These are phyloP conservation scores for Trichoderma aggressivum DNA, from an alignment of 2,329 filamentous ascomycete genomes.

Conservation along the genomic window DNA sequence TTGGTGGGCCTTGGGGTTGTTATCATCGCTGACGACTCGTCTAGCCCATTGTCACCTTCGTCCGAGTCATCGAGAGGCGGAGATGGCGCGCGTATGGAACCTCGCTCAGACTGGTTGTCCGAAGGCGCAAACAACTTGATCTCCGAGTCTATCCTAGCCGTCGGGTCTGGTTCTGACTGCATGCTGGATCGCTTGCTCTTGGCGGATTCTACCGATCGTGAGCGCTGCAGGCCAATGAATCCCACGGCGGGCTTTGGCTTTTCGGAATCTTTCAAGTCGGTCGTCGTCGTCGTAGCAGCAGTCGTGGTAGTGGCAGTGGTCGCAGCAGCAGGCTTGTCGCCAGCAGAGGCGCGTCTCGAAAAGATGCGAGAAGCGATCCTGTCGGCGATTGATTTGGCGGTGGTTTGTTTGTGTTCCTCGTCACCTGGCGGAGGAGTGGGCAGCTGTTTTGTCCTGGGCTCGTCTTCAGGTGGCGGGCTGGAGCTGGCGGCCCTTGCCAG, in stretches of 20 bases:
- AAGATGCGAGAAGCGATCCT: constrained; percentile 21
- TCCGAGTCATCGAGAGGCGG: constrained; percentile 34
- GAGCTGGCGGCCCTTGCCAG: constrained; percentile 47
- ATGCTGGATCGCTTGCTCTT: constrained; percentile 48
- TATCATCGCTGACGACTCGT: constrained; percentile 28
- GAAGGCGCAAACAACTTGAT: constrained; percentile 53
- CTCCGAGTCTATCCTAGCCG: constrained; percentile 55
- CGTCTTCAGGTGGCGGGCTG: constrained; percentile 39
- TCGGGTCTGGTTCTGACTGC: constrained; percentile 53
- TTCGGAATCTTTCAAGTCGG: constrained; percentile 25
- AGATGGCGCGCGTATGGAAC: constrained; percentile 51
- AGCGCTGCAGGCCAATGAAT: constrained; percentile 44
- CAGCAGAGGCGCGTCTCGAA: constrained; percentile 21
- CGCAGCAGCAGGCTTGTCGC: constrained; percentile 4
- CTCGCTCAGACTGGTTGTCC: constrained; percentile 55
- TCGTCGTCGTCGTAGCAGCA: not conserved
- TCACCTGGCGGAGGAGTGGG: constrained; percentile 19
- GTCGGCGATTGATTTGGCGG: constrained; percentile 14
- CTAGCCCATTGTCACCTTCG: constrained; percentile 29
- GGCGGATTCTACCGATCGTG: constrained; percentile 42
- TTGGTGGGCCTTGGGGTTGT: constrained; percentile 48
- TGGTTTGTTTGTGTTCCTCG: constrained; percentile 4
- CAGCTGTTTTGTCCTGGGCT: constrained; percentile 21
- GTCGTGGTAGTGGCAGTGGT: not conserved
- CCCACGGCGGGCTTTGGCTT: constrained; percentile 41